phyloP scores from a whole-genome alignment of 805 yeast species.

The Candida piceae region DNA sequence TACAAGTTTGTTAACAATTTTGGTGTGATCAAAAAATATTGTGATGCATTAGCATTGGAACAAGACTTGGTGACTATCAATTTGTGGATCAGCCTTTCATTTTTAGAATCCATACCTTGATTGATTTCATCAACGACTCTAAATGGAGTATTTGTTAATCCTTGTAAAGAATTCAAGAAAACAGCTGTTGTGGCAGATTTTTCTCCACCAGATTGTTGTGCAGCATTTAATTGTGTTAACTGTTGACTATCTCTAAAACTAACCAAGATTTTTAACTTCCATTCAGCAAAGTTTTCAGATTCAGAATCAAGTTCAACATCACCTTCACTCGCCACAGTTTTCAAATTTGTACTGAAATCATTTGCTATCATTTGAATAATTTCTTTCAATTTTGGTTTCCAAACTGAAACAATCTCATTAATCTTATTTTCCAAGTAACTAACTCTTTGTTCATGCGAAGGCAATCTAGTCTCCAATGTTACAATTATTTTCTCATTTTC shows the following conservation, averaged over 20 bases:
- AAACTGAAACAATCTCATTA: constrained; percentile 25
- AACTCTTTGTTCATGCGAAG: constrained; percentile 29
- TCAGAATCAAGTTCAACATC: constrained; percentile 54
- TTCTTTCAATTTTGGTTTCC: constrained; percentile 60
- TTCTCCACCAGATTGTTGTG: constrained; percentile 96
- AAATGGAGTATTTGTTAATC: constrained; percentile 82
- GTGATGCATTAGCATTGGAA: constrained; percentile 42
- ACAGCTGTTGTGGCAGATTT: constrained; percentile 92
- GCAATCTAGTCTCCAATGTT: constrained; percentile 35
- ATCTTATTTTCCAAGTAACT: constrained; percentile 36
- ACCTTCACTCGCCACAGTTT: constrained; percentile 83
- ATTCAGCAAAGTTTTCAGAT: constrained; percentile 53
- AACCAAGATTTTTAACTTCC: constrained; percentile 83
- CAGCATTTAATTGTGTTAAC: constrained; percentile 71
- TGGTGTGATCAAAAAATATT: constrained; percentile 90
- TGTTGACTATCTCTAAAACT: constrained; percentile 76
- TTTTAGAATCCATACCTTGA: constrained; percentile 96
- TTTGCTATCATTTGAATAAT: constrained; percentile 53
- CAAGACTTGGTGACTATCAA: constrained; percentile 85
- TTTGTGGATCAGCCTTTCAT: constrained; percentile 81
- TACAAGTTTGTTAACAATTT: constrained; percentile 74
- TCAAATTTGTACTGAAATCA: constrained; percentile 63
- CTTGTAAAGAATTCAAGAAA: constrained; percentile 86
- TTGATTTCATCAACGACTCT: constrained; percentile 96
- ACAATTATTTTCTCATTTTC: constrained; percentile 35